Conservation (phyloP, 2,329 filamentous ascomycete species). For the Fusarium stilboides region DNA sequence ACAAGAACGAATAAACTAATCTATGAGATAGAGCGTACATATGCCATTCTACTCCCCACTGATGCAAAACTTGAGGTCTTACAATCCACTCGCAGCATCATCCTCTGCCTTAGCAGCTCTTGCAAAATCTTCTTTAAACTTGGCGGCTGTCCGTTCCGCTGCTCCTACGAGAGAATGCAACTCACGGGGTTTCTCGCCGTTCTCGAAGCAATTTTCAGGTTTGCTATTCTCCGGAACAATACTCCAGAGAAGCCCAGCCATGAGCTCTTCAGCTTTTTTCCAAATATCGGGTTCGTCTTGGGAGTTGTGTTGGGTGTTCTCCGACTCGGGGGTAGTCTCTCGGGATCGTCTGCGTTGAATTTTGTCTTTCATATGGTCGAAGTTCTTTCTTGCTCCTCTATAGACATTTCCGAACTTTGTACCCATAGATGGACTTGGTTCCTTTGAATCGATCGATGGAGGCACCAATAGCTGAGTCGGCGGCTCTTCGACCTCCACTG, state of each 20-base stretch:
- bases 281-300: not conserved
- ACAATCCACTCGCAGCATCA: not conserved
- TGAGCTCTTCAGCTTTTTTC: not conserved
- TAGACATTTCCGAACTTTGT: not conserved
- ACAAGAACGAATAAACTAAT: too few species aligned
- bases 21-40: not conserved
- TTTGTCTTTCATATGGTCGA: not conserved
- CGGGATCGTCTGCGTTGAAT: not conserved
- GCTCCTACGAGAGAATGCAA: not conserved
- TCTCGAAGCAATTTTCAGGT: not conserved
- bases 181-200: not conserved
- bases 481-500: not conserved
- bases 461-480: not conserved
- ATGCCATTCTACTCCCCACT: not conserved
- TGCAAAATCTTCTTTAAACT: not conserved
- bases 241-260: slow-evolving; percentile 10
- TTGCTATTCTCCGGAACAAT: slow-evolving; percentile 3
- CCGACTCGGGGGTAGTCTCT: slow-evolving; percentile 8
- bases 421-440: rapidly evolving
- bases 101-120: not conserved
- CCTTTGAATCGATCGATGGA: not conserved
- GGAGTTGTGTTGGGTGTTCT: not conserved
- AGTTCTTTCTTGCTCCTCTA: not conserved
- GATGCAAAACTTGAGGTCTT: not conserved
- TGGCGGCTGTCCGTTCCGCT: not conserved